Conservation (phyloP, 768 basidiomycete species). For the Leccinum variicolor region DNA sequence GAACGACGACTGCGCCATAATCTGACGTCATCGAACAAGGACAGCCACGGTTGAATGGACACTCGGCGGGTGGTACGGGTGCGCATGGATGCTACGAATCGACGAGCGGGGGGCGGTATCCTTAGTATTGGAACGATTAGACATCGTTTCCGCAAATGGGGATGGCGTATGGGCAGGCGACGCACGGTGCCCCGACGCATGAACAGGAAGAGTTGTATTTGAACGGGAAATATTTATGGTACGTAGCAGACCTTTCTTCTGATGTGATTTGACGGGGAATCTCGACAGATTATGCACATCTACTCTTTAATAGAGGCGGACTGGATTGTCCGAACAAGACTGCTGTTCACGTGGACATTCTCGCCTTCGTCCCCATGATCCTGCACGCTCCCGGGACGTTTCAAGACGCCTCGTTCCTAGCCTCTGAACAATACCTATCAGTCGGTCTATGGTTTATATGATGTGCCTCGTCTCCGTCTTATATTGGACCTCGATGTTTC, state of each 20-base stretch:
- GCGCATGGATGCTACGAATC: slow-evolving; percentile 20
- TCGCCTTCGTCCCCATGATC: not conserved
- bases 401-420: not conserved
- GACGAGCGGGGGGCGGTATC: slow-evolving; percentile 34
- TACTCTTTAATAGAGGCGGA: not conserved
- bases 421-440: too few relatives aligned
- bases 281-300: slow-evolving; percentile 9
- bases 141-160: slow-evolving; percentile 49
- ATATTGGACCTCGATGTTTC: not conserved
- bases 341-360: not conserved
- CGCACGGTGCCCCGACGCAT: slow-evolving; percentile 7
- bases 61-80: slow-evolving; percentile 7
- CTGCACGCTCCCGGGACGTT: not conserved
- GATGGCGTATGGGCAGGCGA: slow-evolving; percentile 33
- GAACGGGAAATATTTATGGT: slow-evolving; percentile 29
- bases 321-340: not conserved
- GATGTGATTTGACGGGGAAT: not conserved
- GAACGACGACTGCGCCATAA: slow-evolving; percentile 34
- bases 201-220: slow-evolving; percentile 25
- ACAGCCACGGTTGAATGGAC: slow-evolving; percentile 11
- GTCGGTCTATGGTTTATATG: not conserved
- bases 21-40: slow-evolving; percentile 12
- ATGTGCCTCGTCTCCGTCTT: not conserved
- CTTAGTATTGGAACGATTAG: slow-evolving; percentile 57
- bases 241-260: slow-evolving; percentile 3